Conservation (phyloP, 1,284 basidiomycete species). For the Puccinia polysora region DNA sequence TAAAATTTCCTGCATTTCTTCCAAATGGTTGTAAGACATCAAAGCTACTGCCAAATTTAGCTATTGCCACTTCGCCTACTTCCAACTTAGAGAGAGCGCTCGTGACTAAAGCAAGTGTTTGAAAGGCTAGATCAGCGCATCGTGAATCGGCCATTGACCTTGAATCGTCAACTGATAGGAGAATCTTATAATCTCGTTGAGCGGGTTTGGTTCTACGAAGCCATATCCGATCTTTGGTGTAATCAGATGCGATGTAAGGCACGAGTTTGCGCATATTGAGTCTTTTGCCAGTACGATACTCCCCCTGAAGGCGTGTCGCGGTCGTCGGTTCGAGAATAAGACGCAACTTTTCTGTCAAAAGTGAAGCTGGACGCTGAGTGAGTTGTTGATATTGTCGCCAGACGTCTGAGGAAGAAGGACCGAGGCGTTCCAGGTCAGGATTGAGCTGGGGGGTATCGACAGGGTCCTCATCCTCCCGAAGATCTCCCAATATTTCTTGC, state of each 20-base stretch:
- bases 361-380: conserved; percentile 33
- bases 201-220: conserved; percentile 87
- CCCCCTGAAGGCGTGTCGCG: conserved; percentile 89
- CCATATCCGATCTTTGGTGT: conserved; percentile 99
- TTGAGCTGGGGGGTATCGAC: not conserved
- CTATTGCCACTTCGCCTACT: conserved; percentile 87
- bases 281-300: conserved; percentile 95
- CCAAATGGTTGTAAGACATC: conserved; percentile 82
- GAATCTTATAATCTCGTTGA: conserved; percentile 90
- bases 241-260: conserved; percentile 96
- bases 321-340: conserved; percentile 92
- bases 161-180: conserved; percentile 92
- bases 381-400: conserved; percentile 42
- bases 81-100: conserved; percentile 87
- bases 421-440: not conserved
- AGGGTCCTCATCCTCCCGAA: conserved; percentile 12
- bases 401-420: conserved; percentile 51
- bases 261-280: conserved; percentile 99
- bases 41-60: conserved; percentile 80
- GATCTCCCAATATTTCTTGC: conserved; percentile 61
- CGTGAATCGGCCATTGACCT: conserved; percentile 92
- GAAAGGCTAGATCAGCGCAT: conserved; percentile 87
- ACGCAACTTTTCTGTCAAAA: conserved; percentile 90
- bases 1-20: conserved; percentile 66
- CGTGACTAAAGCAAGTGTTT: conserved; percentile 86